These are phyloP conservation scores for Epithemia pelagica DNA, from an alignment of 108 stramenopile genomes.

Conservation along the genomic window DNA sequence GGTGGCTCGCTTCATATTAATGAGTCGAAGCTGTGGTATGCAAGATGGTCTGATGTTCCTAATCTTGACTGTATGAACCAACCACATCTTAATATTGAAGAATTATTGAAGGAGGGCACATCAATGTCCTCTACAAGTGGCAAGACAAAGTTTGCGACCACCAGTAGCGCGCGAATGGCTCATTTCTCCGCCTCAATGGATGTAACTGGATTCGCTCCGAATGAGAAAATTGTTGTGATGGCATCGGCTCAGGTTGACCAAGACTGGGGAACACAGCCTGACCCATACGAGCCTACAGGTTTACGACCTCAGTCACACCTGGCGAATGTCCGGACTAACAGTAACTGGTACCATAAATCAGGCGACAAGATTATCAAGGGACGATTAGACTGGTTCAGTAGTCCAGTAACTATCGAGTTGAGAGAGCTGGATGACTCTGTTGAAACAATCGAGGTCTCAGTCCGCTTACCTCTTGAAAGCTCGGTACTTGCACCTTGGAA, in stretches of 20 bases:
- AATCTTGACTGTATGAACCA: slow-evolving; percentile 43
- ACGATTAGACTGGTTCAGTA: slow-evolving; percentile 74
- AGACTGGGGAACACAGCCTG: slow-evolving; percentile 30
- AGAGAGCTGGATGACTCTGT: slow-evolving; percentile 36
- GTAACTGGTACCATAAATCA: slow-evolving; percentile 58
- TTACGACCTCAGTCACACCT: slow-evolving; percentile 72
- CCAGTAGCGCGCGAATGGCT: slow-evolving; percentile 25
- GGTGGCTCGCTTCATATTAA: slow-evolving; percentile 77
- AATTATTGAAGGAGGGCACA: slow-evolving; percentile 13
- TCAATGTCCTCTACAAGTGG: slow-evolving; percentile 14
- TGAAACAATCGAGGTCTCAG: slow-evolving; percentile 21
- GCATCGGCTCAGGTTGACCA: slow-evolving; percentile 63
- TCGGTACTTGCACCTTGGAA: background rate
- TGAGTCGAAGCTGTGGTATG: slow-evolving; percentile 59
- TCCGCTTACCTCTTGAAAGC: slow-evolving; percentile 12
- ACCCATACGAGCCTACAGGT: slow-evolving; percentile 11
- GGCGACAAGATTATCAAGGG: slow-evolving; percentile 66
- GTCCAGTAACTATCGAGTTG: slow-evolving; percentile 55
- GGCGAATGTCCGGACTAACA: slow-evolving; percentile 87
- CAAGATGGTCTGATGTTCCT: slow-evolving; percentile 54
- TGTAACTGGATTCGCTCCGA: slow-evolving; percentile 30
- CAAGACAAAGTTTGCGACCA: background rate
- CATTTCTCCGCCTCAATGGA: slow-evolving; percentile 48
- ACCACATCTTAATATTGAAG: slow-evolving; percentile 23
- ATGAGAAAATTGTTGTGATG: slow-evolving; percentile 50